Evolutionary conservation across 2,329 filamentous ascomycete genomes (phyloP).

Genomic region (Cladosporium velox): DNA sequence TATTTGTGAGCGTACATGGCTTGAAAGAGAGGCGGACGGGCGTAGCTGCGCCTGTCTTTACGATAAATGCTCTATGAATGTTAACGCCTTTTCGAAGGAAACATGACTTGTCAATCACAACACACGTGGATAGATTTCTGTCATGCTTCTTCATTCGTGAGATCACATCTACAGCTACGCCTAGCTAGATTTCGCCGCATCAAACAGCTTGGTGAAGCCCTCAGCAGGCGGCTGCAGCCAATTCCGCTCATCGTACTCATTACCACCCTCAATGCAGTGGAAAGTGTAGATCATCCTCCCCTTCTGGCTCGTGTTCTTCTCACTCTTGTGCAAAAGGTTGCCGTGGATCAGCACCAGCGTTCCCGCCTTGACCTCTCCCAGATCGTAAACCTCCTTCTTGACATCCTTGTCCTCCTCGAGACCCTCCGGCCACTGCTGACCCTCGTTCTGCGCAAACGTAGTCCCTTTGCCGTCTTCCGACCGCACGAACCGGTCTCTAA

Average conservation of each 20-base stretch:
- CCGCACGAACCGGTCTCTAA: conserved; percentile 75
- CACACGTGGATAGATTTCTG: background rate
- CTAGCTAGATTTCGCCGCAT: background rate
- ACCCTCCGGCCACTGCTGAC: conserved; percentile 53
- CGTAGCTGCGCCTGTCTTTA: conserved; percentile 11
- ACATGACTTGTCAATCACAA: background rate
- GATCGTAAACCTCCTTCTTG: conserved; percentile 64
- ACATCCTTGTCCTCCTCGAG: conserved; percentile 43
- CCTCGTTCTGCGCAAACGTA: conserved; percentile 63
- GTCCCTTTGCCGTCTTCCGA: conserved; percentile 59
- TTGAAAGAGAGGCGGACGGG: conserved; percentile 6
- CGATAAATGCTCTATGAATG: conserved; percentile 22
- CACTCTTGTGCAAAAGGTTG: conserved; percentile 93
- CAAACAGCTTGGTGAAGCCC: conserved; percentile 60
- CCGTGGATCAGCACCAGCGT: conserved; percentile 92
- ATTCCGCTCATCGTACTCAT: conserved; percentile 80
- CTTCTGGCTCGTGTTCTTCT: conserved; percentile 83
- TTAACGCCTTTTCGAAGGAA: conserved; percentile 15
- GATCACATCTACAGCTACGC: background rate
- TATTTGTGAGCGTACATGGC: conserved; percentile 17
- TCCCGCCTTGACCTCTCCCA: conserved; percentile 87
- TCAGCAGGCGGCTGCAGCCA: conserved; percentile 85
- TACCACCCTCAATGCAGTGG: conserved; percentile 85
- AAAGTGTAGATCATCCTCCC: conserved; percentile 97
- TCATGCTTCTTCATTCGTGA: background rate